These are phyloP conservation scores for Litchi chinensis DNA, from an alignment of 345 rosid genomes.

Conservation along the genomic window DNA sequence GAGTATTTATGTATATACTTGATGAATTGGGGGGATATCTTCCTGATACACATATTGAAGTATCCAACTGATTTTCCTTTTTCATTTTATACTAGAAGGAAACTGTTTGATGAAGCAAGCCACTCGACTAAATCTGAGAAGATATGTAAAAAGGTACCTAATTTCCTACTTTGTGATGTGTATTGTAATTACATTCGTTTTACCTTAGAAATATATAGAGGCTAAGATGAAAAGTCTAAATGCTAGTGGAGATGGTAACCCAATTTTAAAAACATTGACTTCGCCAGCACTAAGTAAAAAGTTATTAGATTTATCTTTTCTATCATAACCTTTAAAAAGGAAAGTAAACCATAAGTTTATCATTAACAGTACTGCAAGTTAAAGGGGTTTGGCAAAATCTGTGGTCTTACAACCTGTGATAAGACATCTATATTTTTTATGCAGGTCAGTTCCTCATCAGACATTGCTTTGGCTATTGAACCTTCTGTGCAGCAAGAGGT, in stretches of 20 bases:
- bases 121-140: constrained; percentile 34
- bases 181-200: neutral
- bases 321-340: neutral
- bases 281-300: neutral
- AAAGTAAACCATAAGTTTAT: neutral
- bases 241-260: neutral
- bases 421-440: constrained; percentile 1
- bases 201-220: neutral
- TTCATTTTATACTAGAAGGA: constrained; percentile 45
- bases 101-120: constrained; percentile 50
- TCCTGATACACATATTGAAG: neutral
- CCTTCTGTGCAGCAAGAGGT: constrained; percentile 39
- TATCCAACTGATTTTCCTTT: neutral
- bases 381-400: neutral
- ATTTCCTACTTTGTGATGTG: neutral
- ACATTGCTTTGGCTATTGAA: constrained; percentile 31
- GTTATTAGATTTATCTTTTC: neutral
- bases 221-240: neutral
- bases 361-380: neutral
- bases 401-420: neutral
- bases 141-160: constrained; percentile 53
- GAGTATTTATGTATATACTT: neutral
- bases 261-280: neutral
- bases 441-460: constrained; percentile 41
- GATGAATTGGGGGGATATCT: neutral